Evolutionary conservation across 2,329 filamentous ascomycete species (phyloP), one percentile per base, ranked within the genome.

Genomic region (Tolypocladium ophioglossoides): DNA sequence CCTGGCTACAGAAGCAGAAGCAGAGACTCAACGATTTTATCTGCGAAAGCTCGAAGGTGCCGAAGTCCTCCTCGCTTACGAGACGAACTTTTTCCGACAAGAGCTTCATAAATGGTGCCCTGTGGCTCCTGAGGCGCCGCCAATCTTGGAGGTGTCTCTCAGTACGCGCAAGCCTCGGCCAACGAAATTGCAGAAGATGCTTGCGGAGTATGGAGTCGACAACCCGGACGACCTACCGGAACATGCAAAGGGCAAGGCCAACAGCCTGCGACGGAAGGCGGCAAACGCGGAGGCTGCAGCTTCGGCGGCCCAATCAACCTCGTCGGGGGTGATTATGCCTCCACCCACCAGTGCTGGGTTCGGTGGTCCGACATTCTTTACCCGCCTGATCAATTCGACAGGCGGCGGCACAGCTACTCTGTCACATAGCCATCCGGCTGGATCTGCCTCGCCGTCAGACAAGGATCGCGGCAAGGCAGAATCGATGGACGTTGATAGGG

Each of bases 1-100:
- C 24, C 82, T 91, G 66, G 86, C 86, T 1, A 95, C 88, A 0
- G 84, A 87, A 12, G 89, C 92, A 44, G 92, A 97, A 67, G 85
- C 91, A 10, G 88, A 91, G 53, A 91, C 88, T 0, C 87, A 96
- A 69, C 84, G 95, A 7, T 99, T 99, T 70, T 97, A 96, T 63
- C 77, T 99, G 41, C 88, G 94, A 55, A 99, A 99, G 73, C 91
- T 99, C 53, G 94, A 99, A 72, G 94, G 94, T 3, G 91, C 94
- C 1, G 94, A 99, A 67, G 91, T 99, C 52, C 78, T 99, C 3
- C 77, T 99, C 2, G 82, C 91, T 0, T 87, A 86, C 55, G 94
- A 99, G 72, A 96, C 92, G n/a, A 99, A 99, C 66, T 96, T 95
- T 70, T 92, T 99, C 74, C 85, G 92, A 27, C 91, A 96, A 67